Base-by-base conservation (phyloP, 805 yeast species). In the Starmera caribaea region DNA sequence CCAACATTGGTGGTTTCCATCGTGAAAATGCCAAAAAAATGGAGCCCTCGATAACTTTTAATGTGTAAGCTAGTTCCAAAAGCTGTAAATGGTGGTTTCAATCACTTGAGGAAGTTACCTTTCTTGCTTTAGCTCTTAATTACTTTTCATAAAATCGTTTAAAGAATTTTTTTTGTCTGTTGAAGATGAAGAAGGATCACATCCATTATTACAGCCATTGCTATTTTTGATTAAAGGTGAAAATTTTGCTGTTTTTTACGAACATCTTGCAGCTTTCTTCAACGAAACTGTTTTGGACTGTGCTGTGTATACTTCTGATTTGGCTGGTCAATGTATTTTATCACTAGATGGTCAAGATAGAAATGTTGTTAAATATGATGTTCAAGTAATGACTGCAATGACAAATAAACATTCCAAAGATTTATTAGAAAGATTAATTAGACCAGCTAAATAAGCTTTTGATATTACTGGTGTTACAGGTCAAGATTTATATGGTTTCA, bases 201-300 rank as follows among this genome's bases (percentile, higher is more conserved):
- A 88, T 55, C 84, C 94, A 38, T 66, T 89, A 45, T 68, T 88
- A 73, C 92, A 81, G 57, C 90, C 86, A 54, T 63, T 92, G 30
- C 66, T 89, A 55, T 61, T 81, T 0, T 62, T 88, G 46, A 77
- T 87, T 49, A 84, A 87, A 58, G 77, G 79, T 53, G 96, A 87
- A 48, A 84, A 82, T 51, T 48, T 73, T 46, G 73, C 78, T 10
- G 74, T 78, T 36, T 66, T 82, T 14, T 77, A 75, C 52, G 73
- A 68, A 43, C 79, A 86, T 39, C 67, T 89, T 55, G 85, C 84
- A 6, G 66, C 66, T 8, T 87, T 86, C 64, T 90, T 89, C 60
- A 63, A 68, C 24, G 54, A 71, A 28, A 76, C 95, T 0, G 54
- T 58, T 10, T 67, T 84, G 48, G 92, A 88, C 56, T 82, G 81